A percentile compares a stretch with the other conserved stretches of the same genome.
These are phyloP conservation scores for Jamesozyma spencerorum DNA, from an alignment of 805 yeast genomes.

Conservation along the genomic window DNA sequence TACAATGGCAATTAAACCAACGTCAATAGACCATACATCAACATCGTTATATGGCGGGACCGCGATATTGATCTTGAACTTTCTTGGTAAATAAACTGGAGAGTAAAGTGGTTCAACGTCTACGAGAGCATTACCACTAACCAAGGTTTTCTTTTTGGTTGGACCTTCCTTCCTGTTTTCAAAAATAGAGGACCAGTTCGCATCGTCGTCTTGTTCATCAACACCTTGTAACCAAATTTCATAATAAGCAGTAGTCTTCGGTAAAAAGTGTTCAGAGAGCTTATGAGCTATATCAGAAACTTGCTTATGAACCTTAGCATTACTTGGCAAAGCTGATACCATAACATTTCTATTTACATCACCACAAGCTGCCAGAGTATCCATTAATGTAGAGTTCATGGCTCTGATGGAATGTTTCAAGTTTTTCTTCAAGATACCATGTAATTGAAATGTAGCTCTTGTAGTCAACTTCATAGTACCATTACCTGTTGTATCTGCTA, in stretches of 20 bases:
- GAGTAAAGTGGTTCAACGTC: conserved; percentile 85
- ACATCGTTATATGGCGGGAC: conserved; percentile 96
- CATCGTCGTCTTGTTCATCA: conserved; percentile 57
- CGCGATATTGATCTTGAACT: conserved; percentile 87
- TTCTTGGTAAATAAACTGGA: conserved; percentile 82
- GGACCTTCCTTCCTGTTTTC: conserved; percentile 67
- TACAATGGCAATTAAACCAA: conserved; percentile 84
- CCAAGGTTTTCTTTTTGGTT: conserved; percentile 67
- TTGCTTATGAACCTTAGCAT: conserved; percentile 73
- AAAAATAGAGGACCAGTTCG: conserved; percentile 55
- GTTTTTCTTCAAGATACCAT: conserved; percentile 85
- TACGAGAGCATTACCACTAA: conserved; percentile 77
- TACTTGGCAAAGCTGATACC: conserved; percentile 80
- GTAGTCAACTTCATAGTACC: conserved; percentile 92
- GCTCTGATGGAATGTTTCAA: conserved; percentile 87
- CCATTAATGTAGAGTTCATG: conserved; percentile 83
- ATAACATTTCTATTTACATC: conserved; percentile 96
- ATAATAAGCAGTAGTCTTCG: conserved; percentile 89
- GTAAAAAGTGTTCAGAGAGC: conserved; percentile 76
- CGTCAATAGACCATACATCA: conserved; percentile 91
- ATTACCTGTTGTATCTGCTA: conserved; percentile 77
- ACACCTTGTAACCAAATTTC: conserved; percentile 92
- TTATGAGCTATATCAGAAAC: conserved; percentile 51
- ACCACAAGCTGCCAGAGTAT: conserved; percentile 96
- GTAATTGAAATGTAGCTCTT: conserved; percentile 94